A percentile compares a stretch with the other conserved stretches of the same genome.
Evolutionary conservation across 176 grass and related monocot genomes (phyloP).

Genomic region (Bolboschoenus planiculmis): DNA sequence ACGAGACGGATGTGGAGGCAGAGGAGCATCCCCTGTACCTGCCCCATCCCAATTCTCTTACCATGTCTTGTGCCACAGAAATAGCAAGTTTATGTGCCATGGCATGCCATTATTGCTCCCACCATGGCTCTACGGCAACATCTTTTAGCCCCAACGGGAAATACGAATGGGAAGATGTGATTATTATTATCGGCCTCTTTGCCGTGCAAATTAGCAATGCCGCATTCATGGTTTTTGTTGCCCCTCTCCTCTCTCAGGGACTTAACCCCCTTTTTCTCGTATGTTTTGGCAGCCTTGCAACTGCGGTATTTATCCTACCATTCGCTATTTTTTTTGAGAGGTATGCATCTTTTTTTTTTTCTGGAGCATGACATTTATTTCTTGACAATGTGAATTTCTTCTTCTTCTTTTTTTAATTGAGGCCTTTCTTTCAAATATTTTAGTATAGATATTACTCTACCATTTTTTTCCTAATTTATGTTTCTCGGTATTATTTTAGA

Average conservation of each 20-base stretch:
- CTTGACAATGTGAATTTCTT: neutral
- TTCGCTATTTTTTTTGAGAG: constrained; percentile 52
- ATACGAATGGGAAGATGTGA: constrained; percentile 41
- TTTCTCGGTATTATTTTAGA: constrained; percentile 25
- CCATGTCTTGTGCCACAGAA: neutral
- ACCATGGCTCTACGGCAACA: constrained; percentile 1
- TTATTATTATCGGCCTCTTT: constrained; percentile 48
- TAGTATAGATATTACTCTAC: neutral
- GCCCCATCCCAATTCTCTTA: neutral
- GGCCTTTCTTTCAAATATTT: neutral
- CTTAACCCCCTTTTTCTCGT: constrained; percentile 66
- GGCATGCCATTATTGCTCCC: constrained; percentile 8
- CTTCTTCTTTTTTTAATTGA: neutral
- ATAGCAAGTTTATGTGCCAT: neutral
- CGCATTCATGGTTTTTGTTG: constrained; percentile 56
- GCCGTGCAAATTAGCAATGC: constrained; percentile 58
- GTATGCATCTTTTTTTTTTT: constrained; percentile 22
- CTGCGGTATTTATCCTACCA: constrained; percentile 36
- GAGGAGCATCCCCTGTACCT: neutral
- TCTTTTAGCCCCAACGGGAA: neutral
- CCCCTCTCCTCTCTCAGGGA: constrained; percentile 53
- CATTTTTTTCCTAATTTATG: neutral
- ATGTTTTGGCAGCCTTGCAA: constrained; percentile 54
- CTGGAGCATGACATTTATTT: neutral
- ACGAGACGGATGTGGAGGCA: neutral